These are phyloP conservation scores for Diplodia corticola DNA, from an alignment of 2,329 filamentous ascomycete species.

Conservation along the genomic window DNA sequence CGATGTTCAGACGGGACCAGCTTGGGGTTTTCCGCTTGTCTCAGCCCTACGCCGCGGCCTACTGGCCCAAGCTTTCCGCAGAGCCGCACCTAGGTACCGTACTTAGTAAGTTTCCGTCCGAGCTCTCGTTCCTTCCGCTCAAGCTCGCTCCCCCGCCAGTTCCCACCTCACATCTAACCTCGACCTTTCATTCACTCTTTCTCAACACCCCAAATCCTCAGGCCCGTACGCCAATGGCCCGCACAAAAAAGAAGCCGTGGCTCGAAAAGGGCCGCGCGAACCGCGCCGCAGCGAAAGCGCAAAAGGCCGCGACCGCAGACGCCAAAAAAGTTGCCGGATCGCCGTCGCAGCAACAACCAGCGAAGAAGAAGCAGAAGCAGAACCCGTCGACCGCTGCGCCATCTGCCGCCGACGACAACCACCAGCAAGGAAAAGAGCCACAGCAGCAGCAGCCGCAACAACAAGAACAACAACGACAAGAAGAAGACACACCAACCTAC, in stretches of 20 bases:
- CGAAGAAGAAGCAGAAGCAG: constrained; percentile 1
- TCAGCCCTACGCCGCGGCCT: constrained; percentile 16
- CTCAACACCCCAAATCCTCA: neutral
- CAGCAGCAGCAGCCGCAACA: constrained; percentile 15
- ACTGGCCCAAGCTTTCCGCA: constrained; percentile 19
- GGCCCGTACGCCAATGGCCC: neutral
- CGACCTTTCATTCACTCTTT: neutral
- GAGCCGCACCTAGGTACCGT: constrained; percentile 25
- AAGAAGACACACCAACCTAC: constrained; percentile 26
- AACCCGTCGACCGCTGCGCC: neutral
- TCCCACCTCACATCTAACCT: neutral
- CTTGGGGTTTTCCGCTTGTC: neutral
- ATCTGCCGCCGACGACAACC: neutral
- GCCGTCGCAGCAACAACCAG: neutral
- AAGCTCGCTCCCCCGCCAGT: neutral
- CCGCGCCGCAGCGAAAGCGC: neutral
- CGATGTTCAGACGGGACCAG: neutral
- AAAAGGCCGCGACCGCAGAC: neutral
- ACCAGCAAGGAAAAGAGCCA: neutral
- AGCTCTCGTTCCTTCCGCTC: neutral
- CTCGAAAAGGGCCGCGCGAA: constrained; percentile 19
- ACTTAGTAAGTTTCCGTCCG: constrained; percentile 7
- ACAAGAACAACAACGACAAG: constrained; percentile 18
- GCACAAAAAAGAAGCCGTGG: constrained; percentile 9
- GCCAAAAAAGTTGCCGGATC: neutral